Evolutionary conservation across 2,329 filamentous ascomycete genomes (phyloP).

Genomic region (Pestalotiopsis sp.): DNA sequence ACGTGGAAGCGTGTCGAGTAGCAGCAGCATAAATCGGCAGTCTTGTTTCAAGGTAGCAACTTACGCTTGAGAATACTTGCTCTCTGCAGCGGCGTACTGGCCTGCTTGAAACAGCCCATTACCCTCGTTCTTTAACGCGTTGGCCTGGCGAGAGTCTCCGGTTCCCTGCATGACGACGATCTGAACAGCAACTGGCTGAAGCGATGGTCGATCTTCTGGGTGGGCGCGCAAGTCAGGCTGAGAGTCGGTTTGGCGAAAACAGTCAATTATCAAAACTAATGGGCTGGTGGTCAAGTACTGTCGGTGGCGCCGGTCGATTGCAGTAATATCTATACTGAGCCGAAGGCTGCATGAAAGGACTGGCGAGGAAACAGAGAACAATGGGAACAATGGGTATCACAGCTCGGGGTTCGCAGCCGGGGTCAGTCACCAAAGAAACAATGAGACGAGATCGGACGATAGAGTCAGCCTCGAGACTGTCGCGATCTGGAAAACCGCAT

Average conservation of each 20-base stretch:
- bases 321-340: not conserved
- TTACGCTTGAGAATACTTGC: conserved; percentile 63
- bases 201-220: not conserved
- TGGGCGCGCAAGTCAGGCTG: not conserved
- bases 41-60: conserved; percentile 25
- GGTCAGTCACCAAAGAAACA: not conserved
- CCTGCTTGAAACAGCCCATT: conserved; percentile 53
- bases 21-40: not conserved
- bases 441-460: not conserved
- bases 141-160: conserved; percentile 10
- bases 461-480: not conserved
- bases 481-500: not conserved
- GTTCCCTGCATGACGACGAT: not conserved
- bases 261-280: not conserved
- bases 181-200: not conserved
- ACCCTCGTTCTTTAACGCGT: conserved; percentile 27
- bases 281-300: not conserved
- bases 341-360: not conserved
- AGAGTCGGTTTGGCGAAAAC: not conserved
- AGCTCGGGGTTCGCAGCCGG: not conserved
- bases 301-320: not conserved
- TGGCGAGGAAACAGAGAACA: not conserved
- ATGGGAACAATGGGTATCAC: not conserved
- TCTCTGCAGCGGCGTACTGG: conserved; percentile 53
- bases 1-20: not conserved